Base-by-base conservation (phyloP, 2,329 filamentous ascomycete species). In the Fusarium stilboides region DNA sequence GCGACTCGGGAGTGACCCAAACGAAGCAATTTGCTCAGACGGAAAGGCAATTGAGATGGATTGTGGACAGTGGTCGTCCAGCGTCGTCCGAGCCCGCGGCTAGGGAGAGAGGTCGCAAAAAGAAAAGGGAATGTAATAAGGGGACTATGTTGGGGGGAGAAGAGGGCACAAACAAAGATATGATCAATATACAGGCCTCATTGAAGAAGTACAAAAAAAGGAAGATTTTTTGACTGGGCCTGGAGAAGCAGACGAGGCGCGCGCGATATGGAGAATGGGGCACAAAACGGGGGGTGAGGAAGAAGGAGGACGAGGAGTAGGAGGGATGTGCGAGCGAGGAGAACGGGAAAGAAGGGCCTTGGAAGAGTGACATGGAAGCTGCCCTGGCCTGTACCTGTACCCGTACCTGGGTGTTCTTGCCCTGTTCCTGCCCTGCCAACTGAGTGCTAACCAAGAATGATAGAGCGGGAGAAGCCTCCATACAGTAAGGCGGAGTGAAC, bases 131-230 rank as follows among this genome's bases (percentile, higher is more conserved):
- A 68, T 53, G 63, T 59, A 64, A 66, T 64, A 66, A 70, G 60
- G 51, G 54, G 71, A 63, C 64, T 55, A 61, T 62, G 53, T 63
- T 46, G 50, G 40, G 49, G 47, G 54, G 69, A 53, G 55, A 57
- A 52, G 61, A 58, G 68, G 64, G 47, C 71, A 74, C 73, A 76
- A 76, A 76, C 72, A 71, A 76, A 77, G 69, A 69, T 74, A 72
- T 64, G 68, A 75, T 79, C 75, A 79, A 78, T 78, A 78, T 77
- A 80, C 76, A 79, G 73, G 77, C 77, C 76, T 75, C 78, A 79
- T 77, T 65, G 68, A 71, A 69, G 59, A 70, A 72, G 62, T 68
- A 67, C 64, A 69, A 65, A 68, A 63, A 59, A 65, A 65, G 53
- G 58, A 66, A 65, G 55, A 57, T 64, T 71, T 72, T 72, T 72